phyloP scores from a whole-genome alignment of 2,329 filamentous ascomycete species.

The Volutella citrinella region DNA sequence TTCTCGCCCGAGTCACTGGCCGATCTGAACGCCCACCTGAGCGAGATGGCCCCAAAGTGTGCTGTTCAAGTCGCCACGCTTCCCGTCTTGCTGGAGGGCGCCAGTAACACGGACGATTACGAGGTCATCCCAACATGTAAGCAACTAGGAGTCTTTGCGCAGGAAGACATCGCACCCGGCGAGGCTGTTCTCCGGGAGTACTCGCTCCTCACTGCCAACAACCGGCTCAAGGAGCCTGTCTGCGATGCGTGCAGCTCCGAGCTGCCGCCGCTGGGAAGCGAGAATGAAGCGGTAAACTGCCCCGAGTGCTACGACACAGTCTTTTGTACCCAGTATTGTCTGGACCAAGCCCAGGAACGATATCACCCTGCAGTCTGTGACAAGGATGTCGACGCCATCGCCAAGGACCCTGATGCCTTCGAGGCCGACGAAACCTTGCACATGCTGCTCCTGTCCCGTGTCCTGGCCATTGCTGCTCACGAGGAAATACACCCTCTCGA shows the following conservation, averaged over 20 bases:
- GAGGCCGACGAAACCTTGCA: constrained; percentile 62
- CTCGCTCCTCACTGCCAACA: constrained; percentile 84
- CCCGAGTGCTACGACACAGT: constrained; percentile 63
- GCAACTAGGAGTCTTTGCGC: constrained; percentile 89
- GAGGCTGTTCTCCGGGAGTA: constrained; percentile 78
- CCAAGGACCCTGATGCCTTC: constrained; percentile 58
- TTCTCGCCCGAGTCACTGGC: constrained; percentile 66
- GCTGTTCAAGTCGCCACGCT: constrained; percentile 74
- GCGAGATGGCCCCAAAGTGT: constrained; percentile 72
- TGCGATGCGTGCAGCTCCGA: constrained; percentile 86
- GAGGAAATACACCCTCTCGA: constrained; percentile 61
- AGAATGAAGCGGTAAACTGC: constrained; percentile 50
- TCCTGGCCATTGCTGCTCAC: constrained; percentile 61
- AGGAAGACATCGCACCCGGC: constrained; percentile 71
- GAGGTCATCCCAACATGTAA: constrained; percentile 58
- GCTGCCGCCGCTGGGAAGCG: constrained; percentile 57
- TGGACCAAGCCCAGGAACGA: constrained; percentile 52
- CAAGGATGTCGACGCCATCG: constrained; percentile 62
- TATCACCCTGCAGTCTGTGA: constrained; percentile 67
- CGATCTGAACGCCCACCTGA: constrained; percentile 69
- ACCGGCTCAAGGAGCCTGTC: constrained; percentile 78
- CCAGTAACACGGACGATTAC: constrained; percentile 46
- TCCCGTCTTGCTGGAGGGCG: constrained; percentile 63
- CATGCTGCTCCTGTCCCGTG: constrained; percentile 58
- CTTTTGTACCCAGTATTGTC: constrained; percentile 61